Evolutionary conservation across 1,284 basidiomycete genomes (phyloP), one percentile per base, ranked within the genome.

Genomic region (Trametes pubescens): DNA sequence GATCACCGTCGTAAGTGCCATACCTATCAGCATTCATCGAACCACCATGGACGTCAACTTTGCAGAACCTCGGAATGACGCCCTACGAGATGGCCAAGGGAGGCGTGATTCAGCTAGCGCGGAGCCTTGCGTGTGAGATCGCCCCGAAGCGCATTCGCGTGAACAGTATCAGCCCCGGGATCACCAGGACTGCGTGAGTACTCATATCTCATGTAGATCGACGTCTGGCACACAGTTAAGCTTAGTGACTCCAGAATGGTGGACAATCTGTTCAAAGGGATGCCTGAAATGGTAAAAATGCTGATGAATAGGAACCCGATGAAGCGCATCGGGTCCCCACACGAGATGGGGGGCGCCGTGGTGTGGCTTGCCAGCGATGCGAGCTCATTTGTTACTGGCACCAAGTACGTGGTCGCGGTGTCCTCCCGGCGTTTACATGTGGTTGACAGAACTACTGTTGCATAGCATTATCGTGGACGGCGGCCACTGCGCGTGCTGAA

Each of bases 51-150:
- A 37, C 18, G 32, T 38, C 5, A 13, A 10, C n/a, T 22, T 14
- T 13, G 10, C 34, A 90, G 87, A 87, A 84, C 62, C 84, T 86
- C 66, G 82, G 85, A 18, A 92, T 87, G 87, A 82, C 87, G 46
- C 84, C 88, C 22, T 57, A 93, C 79, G 93, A 92, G 76, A 82
- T 86, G 49, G 90, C 89, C 76, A 95, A 95, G 78, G 86, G 89
- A 2, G 93, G 88, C 0, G 89, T 94, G 4, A 76, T 92, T 40
- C 93, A 94, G 77, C 90, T 94, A 86, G 87, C 81, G 9, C 85
- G 92, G 64, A 94, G 90, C 77, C 86, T 94, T 83, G 93, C 93
- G 1, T 91, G 90, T 73, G 94, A 95, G 74, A 85, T 93, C 57
- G 91, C 90, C 2, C 79, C 76, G n/a, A 80, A 87, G 72, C 77